A percentile compares a stretch with the other conserved stretches of the same genome.
Evolutionary conservation across 139 green algal genomes (phyloP).

Genomic region (Coelastrella sp.): DNA sequence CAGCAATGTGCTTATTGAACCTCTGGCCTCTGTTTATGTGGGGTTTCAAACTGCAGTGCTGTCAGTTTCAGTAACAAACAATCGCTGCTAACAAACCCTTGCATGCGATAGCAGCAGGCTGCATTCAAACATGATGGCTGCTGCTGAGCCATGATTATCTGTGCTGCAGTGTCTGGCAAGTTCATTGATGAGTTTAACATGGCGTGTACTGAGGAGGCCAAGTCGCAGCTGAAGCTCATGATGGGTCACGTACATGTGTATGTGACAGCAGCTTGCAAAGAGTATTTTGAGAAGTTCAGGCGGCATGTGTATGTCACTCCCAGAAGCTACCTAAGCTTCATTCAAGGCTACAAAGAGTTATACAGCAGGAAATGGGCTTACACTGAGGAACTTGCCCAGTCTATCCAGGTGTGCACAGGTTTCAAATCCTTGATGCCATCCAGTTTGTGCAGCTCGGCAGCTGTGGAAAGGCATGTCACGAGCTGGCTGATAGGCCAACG

Average conservation of each 20-base stretch:
- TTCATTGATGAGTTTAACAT: conserved; percentile 92
- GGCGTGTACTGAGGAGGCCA: conserved; percentile 79
- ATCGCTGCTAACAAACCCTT: too few relatives aligned
- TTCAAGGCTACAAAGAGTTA: conserved; percentile 91
- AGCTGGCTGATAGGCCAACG: neutral
- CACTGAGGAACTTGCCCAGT: conserved; percentile 62
- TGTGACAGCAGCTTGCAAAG: conserved; percentile 85
- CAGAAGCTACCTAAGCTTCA: conserved; percentile 94
- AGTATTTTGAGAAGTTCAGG: conserved; percentile 93
- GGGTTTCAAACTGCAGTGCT: too few relatives aligned
- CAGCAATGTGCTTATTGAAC: neutral
- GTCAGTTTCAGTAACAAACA: too few relatives aligned
- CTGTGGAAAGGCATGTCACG: neutral
- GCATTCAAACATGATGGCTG: too few relatives aligned
- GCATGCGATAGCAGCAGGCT: too few relatives aligned
- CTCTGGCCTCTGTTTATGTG: neutral
- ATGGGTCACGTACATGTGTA: conserved; percentile 91
- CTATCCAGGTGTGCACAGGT: conserved; percentile 41
- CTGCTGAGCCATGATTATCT: neutral
- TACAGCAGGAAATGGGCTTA: conserved; percentile 86
- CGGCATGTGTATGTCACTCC: conserved; percentile 95
- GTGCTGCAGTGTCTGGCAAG: conserved; percentile 79
- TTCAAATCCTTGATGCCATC: neutral
- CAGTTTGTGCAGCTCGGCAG: neutral
- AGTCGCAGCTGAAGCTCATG: conserved; percentile 82